Evolutionary conservation across 768 basidiomycete species (phyloP).

Genomic region (Hortiboletus flavorubellus): DNA sequence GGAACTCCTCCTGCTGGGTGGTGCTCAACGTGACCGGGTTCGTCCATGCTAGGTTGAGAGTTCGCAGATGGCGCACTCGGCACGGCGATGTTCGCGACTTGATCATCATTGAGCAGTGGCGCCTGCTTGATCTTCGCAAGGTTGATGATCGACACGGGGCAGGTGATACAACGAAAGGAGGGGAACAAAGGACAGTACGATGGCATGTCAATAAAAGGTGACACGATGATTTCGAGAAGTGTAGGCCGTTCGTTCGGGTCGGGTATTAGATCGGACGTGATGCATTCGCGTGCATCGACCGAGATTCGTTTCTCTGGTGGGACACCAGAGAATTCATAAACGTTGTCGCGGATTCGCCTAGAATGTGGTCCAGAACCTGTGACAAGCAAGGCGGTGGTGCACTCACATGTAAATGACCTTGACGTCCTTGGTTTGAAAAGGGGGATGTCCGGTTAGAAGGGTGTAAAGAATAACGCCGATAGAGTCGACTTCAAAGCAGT

Average conservation of each 20-base stretch:
- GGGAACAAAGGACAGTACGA: slow-evolving; percentile 76
- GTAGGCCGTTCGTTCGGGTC: slow-evolving; percentile 35
- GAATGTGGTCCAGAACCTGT: slow-evolving; percentile 5
- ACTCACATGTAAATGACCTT: slow-evolving; percentile 91
- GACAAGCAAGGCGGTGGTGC: background rate
- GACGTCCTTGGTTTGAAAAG: slow-evolving; percentile 98
- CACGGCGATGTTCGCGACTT: slow-evolving; percentile 37
- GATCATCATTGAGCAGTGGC: slow-evolving; percentile 54
- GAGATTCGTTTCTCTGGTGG: slow-evolving; percentile 75
- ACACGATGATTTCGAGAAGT: slow-evolving; percentile 54
- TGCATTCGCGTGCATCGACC: slow-evolving; percentile 64
- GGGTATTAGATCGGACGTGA: slow-evolving; percentile 81
- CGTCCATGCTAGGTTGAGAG: slow-evolving; percentile 15
- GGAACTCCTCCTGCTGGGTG: slow-evolving; percentile 94
- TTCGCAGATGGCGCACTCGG: slow-evolving; percentile 34
- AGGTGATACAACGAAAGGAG: slow-evolving; percentile 48
- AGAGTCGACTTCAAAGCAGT: slow-evolving; percentile 97
- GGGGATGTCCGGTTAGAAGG: slow-evolving; percentile 86
- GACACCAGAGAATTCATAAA: slow-evolving; percentile 93
- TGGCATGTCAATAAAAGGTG: slow-evolving; percentile 81
- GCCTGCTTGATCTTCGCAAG: slow-evolving; percentile 62
- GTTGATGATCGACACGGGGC: slow-evolving; percentile 61
- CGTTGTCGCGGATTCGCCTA: slow-evolving; percentile 90
- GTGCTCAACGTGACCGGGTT: slow-evolving; percentile 58
- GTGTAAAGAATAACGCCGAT: slow-evolving; percentile 97